These are phyloP conservation scores for Colletotrichum camelliae DNA, from an alignment of 2,329 filamentous ascomycete genomes.

Conservation along the genomic window DNA sequence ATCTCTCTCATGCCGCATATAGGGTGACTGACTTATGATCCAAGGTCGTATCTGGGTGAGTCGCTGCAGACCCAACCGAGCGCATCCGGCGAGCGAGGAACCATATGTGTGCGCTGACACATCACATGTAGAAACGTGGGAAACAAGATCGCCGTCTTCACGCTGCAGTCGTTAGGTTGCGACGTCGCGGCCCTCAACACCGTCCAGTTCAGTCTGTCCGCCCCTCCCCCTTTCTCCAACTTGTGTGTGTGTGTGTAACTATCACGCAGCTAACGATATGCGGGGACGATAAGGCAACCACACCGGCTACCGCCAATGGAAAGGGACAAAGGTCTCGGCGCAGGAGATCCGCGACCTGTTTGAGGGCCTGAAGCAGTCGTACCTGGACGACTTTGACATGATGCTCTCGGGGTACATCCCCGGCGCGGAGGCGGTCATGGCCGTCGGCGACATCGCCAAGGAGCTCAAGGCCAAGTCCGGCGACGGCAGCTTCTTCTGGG, in stretches of 20 bases:
- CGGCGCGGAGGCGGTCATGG: conserved; percentile 81
- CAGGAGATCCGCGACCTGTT: conserved; percentile 86
- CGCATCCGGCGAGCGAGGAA: not conserved
- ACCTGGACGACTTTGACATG: conserved; percentile 89
- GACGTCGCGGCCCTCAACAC: conserved; percentile 95
- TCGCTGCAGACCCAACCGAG: not conserved
- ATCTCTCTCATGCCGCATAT: conserved; percentile 10
- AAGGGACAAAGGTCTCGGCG: conserved; percentile 81
- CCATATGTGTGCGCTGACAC: not conserved
- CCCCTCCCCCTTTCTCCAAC: not conserved
- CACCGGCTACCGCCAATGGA: conserved; percentile 88
- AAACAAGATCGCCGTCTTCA: conserved; percentile 95
- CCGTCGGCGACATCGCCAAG: conserved; percentile 82
- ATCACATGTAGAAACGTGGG: conserved; percentile 80
- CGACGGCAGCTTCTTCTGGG: conserved; percentile 91
- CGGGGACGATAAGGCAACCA: conserved; percentile 78
- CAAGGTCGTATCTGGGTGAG: conserved; percentile 51
- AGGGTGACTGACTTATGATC: conserved; percentile 23
- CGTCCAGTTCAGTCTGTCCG: conserved; percentile 88
- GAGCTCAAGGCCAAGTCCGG: conserved; percentile 73
- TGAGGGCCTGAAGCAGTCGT: conserved; percentile 80
- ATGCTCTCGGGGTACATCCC: conserved; percentile 95
- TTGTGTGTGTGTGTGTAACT: not conserved
- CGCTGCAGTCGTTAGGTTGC: conserved; percentile 91
- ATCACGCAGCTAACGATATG: not conserved